These are phyloP conservation scores for Fomitopsis pinicola DNA, from an alignment of 1,284 basidiomycete genomes.

Conservation along the genomic window DNA sequence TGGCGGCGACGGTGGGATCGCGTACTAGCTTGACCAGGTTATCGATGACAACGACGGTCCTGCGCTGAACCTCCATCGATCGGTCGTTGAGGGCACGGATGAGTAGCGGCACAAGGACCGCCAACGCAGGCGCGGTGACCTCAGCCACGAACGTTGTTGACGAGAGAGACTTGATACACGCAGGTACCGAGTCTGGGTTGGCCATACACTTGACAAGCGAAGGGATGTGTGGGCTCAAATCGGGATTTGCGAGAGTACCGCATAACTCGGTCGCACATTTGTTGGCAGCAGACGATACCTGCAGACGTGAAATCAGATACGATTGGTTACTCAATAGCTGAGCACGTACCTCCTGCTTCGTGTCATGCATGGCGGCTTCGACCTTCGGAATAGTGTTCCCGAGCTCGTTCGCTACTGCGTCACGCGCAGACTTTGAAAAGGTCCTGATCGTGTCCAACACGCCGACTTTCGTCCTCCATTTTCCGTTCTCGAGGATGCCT, in stretches of 20 bases:
- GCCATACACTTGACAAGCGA: conserved; percentile 95
- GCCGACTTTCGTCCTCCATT: conserved; percentile 97
- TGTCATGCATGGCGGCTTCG: conserved; percentile 94
- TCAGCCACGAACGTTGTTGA: conserved; percentile 97
- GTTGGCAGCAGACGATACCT: conserved; percentile 86
- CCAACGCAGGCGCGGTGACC: conserved; percentile 93
- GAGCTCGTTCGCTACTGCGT: conserved; percentile 84
- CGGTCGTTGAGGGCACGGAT: conserved; percentile 93
- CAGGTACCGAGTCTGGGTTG: conserved; percentile 82
- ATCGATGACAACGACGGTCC: conserved; percentile 89
- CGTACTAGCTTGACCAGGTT: conserved; percentile 98
- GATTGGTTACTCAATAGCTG: not conserved
- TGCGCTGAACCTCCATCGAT: conserved; percentile 91
- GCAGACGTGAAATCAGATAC: not conserved
- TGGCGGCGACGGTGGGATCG: conserved; percentile 85
- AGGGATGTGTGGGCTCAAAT: conserved; percentile 88
- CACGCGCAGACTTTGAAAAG: conserved; percentile 70
- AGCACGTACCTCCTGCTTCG: conserved; percentile 81
- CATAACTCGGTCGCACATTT: conserved; percentile 95
- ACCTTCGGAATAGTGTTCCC: conserved; percentile 84
- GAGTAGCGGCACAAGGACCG: conserved; percentile 92
- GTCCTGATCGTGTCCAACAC: conserved; percentile 82
- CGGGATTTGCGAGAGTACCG: conserved; percentile 90
- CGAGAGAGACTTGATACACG: conserved; percentile 94
- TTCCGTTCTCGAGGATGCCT: conserved; percentile 75